Evolutionary conservation across 2,329 filamentous ascomycete genomes (phyloP), one percentile per base, ranked within the genome.

Genomic region (Escovopsis sp.): DNA sequence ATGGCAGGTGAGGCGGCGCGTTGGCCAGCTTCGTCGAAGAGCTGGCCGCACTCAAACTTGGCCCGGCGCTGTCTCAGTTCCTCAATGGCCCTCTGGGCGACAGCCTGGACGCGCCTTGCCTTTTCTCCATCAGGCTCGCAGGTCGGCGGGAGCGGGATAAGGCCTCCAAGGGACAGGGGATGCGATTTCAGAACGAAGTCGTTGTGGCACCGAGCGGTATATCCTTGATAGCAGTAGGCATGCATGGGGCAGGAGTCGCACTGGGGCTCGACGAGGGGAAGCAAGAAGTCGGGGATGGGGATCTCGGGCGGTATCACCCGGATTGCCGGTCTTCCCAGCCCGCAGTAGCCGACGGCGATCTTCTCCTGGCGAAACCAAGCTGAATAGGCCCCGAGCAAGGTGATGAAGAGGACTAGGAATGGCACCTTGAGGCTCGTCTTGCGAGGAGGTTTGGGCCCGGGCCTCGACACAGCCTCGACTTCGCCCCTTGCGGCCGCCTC

Each of bases 71-170:
- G 78, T 42, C 91, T 76, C 39, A 98, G 72, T 53, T 88, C 82
- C 53, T 94, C 86, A 4, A 96, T 74, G 2, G 85, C 87, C 59
- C 81, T 83, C 57, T 96, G 82, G 7, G 88, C 86, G 12, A 98
- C 86, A 18, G 81, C 77, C 54, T 89, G 85, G 39, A 96, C 82
- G 15, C 84, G 82, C 34, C 85, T 78, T 7, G 82, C 85, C 60
- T 94, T 95, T 55, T 93, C 86, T 47, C 87, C 87, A 60, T 98
- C 93, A 0, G 91, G 84, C 62, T 95, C 89, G 60, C 91, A 98
- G 4, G 85, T 88, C 2, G 93, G 89, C 6, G 88, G 79, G 8
- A 98, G 66, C 7, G 91, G 91, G 5, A 96, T 56, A 4, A 93
- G 56, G 0, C 91, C 88, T 39, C 80, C 79, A 0, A 95, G 59